Percentiles rank a stretch among this genome's conserved stretches.
phyloP scores from a whole-genome alignment of 768 basidiomycete species.

The Lepiota venenata region DNA sequence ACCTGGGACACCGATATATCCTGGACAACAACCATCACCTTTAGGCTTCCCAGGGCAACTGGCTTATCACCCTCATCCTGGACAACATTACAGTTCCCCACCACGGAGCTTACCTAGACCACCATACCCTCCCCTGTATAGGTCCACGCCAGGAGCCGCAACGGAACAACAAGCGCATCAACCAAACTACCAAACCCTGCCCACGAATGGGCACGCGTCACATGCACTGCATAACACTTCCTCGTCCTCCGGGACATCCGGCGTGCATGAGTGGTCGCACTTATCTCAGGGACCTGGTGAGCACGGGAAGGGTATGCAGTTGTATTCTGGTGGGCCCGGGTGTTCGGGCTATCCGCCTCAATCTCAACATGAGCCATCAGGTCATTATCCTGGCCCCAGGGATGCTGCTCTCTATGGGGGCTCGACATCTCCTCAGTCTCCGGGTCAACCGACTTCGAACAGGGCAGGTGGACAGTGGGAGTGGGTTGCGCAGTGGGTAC shows the following conservation, averaged over 20 bases:
- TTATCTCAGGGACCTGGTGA: constrained; percentile 24
- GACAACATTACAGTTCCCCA: constrained; percentile 17
- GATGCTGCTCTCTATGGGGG: constrained; percentile 14
- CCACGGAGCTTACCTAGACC: constrained; percentile 19
- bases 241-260: constrained; percentile 11
- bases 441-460: background rate
- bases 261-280: constrained; percentile 15
- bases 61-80: constrained; percentile 5
- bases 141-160: background rate
- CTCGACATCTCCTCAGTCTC: background rate
- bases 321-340: constrained; percentile 8
- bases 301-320: constrained; percentile 15
- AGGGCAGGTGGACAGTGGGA: background rate
- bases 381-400: constrained; percentile 14
- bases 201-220: background rate
- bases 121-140: background rate
- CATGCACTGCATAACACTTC: background rate
- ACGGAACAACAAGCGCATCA: background rate
- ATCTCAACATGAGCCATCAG: constrained; percentile 10
- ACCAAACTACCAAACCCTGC: background rate
- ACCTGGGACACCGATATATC: background rate
- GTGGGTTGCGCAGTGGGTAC: no score
- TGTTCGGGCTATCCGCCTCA: background rate
- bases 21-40: background rate
- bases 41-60: constrained; percentile 12